Conservation (phyloP, 805 yeast genomes). For the Yamadazyma laniorum region DNA sequence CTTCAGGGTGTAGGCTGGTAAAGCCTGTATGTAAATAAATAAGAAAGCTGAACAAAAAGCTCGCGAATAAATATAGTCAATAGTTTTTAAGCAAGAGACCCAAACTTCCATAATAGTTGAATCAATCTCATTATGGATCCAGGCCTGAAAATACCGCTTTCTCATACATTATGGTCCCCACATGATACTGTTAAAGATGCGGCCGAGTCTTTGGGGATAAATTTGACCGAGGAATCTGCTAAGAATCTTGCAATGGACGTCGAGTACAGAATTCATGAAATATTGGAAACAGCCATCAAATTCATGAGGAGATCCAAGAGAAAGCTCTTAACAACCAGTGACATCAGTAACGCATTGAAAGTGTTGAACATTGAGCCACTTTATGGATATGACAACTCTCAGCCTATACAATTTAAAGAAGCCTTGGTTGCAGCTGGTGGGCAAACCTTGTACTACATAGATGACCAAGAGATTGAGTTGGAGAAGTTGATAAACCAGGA, state of each 20-base stretch:
- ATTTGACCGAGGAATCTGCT: constrained; percentile 86
- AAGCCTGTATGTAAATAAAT: no score
- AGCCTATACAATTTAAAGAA: constrained; percentile 77
- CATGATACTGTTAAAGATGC: constrained; percentile 95
- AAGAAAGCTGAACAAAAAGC: no score
- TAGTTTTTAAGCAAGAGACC: no score
- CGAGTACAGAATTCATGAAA: constrained; percentile 95
- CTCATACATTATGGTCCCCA: constrained; percentile 96
- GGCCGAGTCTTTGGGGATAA: constrained; percentile 86
- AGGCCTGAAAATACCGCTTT: constrained; percentile 52
- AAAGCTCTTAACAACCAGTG: constrained; percentile 74
- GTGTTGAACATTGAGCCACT: constrained; percentile 91
- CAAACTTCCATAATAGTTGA: no score
- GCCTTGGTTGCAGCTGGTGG: constrained; percentile 85
- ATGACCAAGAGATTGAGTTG: constrained; percentile 90
- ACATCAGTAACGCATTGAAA: constrained; percentile 75
- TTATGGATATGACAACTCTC: constrained; percentile 77
- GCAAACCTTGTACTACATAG: constrained; percentile 87
- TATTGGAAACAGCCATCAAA: constrained; percentile 91
- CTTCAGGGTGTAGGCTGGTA: no score
- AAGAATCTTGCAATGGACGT: constrained; percentile 97
- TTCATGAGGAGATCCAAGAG: constrained; percentile 94
- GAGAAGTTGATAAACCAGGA: constrained; percentile 93
- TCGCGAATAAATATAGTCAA: no score
- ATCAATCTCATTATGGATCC: constrained; percentile 25